Conservation (phyloP, 192 early-diverging fungal genomes). For the Spinellus fusiger region DNA sequence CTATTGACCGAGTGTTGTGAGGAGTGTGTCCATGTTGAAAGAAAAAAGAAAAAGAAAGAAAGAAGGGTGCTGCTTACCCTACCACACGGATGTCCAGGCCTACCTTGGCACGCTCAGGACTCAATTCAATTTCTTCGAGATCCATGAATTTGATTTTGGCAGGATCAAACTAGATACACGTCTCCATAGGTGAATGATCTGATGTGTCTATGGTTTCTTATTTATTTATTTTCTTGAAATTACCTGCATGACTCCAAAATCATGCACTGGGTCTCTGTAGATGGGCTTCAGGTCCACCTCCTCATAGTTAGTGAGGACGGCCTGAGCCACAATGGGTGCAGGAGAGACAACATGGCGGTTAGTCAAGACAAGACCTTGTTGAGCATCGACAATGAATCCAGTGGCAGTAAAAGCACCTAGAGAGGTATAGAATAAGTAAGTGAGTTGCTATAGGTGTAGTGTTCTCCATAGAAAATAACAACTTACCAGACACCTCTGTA, state of each 20-base stretch:
- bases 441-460: background rate
- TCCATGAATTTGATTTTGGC: conserved; percentile 63
- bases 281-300: conserved; percentile 66
- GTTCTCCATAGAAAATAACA: background rate
- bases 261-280: conserved; percentile 79
- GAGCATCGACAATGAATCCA: conserved; percentile 73
- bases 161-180: conserved; percentile 51
- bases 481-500: conserved; percentile 67
- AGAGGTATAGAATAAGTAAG: background rate
- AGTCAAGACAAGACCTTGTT: conserved; percentile 67
- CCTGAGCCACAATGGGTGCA: conserved; percentile 67
- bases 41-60: background rate
- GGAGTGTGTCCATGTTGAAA: too few relatives aligned
- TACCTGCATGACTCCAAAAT: conserved; percentile 70
- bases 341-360: conserved; percentile 76
- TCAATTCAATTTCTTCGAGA: conserved; percentile 57
- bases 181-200: background rate
- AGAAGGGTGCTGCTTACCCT: conserved; percentile 36
- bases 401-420: conserved; percentile 57
- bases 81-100: conserved; percentile 75
- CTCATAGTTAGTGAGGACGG: conserved; percentile 71
- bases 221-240: background rate
- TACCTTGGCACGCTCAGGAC: conserved; percentile 62
- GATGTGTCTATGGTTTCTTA: background rate
- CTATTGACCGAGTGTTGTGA: conserved; percentile 14